Conservation (phyloP, 148 eudicot species). For the Cornus controversa region DNA sequence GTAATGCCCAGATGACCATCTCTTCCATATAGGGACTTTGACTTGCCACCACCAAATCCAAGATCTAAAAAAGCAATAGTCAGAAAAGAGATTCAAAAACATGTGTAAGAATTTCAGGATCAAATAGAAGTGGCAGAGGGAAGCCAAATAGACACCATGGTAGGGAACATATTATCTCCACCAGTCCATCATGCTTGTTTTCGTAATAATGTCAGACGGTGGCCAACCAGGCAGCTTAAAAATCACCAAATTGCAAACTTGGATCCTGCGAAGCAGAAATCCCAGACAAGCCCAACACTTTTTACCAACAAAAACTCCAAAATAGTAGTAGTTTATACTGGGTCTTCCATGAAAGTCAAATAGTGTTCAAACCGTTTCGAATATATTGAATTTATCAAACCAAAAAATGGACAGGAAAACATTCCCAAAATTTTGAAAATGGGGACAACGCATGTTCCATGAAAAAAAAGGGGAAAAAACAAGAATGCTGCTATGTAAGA, state of each 20-base stretch:
- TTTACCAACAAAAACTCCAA: not conserved
- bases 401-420: too few relatives aligned
- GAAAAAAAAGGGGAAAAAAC: too few relatives aligned
- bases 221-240: not conserved
- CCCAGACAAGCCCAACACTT: not conserved
- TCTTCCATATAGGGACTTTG: slow-evolving; percentile 68
- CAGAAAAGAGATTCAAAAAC: not conserved
- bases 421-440: too few relatives aligned
- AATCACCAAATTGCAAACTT: not conserved
- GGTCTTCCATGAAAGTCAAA: too few relatives aligned
- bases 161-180: not conserved
- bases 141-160: not conserved
- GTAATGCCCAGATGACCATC: slow-evolving; percentile 82
- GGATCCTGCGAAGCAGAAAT: slow-evolving; percentile 1
- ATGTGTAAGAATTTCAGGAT: slow-evolving; percentile 1
- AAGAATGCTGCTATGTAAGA: too few relatives aligned
- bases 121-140: not conserved
- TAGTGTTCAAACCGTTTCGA: too few relatives aligned
- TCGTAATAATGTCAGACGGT: not conserved
- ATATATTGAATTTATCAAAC: too few relatives aligned
- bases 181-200: not conserved
- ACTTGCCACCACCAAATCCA: slow-evolving; percentile 76
- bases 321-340: too few relatives aligned
- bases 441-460: too few relatives aligned
- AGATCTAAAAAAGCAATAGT: slow-evolving; percentile 47